These are phyloP conservation scores for Psidium friedrichsthalianum DNA, from an alignment of 345 rosid genomes.

Conservation along the genomic window DNA sequence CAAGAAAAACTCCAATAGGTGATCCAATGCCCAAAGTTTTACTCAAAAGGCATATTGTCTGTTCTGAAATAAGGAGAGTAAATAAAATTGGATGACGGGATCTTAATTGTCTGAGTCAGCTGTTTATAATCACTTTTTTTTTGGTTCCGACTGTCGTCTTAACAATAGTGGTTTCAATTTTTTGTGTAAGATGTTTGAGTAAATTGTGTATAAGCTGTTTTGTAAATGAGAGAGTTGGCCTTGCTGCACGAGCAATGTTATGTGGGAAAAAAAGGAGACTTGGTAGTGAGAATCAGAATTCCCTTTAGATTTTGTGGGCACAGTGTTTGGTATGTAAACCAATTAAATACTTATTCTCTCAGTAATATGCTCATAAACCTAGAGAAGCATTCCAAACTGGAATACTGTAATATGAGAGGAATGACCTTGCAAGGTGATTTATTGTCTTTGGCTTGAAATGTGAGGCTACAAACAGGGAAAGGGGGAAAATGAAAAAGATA, in stretches of 20 bases:
- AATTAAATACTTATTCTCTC: background rate
- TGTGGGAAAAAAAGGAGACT: background rate
- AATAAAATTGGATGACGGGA: background rate
- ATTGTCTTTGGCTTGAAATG: background rate
- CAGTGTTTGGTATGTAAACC: background rate
- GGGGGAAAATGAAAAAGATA: background rate
- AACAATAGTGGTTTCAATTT: background rate
- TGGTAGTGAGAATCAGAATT: background rate
- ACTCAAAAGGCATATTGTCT: background rate
- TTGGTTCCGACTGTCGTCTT: background rate
- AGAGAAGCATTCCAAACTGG: background rate
- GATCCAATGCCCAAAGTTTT: background rate
- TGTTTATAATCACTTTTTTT: background rate
- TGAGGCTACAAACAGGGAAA: background rate
- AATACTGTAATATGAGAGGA: background rate
- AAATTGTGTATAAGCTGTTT: background rate
- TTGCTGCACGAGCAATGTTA: background rate
- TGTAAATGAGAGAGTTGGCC: background rate
- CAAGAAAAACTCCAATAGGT: background rate
- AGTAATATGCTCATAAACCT: background rate
- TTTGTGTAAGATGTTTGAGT: background rate
- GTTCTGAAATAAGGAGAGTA: background rate
- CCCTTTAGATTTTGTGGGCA: background rate
- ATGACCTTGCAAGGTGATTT: background rate
- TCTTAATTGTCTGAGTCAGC: background rate